These are phyloP conservation scores for Linum lewisii DNA, from an alignment of 345 rosid genomes.

Conservation along the genomic window DNA sequence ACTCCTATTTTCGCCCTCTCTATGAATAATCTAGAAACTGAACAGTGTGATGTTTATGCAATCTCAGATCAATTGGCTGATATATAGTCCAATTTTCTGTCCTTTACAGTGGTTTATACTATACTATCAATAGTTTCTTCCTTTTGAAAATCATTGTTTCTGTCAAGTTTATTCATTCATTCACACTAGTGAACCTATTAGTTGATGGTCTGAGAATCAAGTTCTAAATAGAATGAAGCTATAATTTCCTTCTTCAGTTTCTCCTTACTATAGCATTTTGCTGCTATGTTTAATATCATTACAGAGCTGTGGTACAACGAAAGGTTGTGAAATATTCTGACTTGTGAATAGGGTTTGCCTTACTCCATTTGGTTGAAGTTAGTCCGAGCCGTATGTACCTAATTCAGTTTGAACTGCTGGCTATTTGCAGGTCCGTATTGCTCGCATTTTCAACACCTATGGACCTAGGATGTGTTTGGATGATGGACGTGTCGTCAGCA, in stretches of 20 bases:
- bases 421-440: slow-evolving; percentile 75
- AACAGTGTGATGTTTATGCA: too few species aligned
- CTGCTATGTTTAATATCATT: background rate
- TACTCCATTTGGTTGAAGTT: background rate
- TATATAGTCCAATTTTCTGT: too few species aligned
- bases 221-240: background rate
- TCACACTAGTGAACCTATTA: too few species aligned
- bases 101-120: too few species aligned
- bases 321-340: background rate
- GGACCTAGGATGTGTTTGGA: slow-evolving; percentile 99
- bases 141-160: background rate
- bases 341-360: background rate
- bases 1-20: too few species aligned
- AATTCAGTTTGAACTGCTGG: background rate
- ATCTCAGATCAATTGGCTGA: too few species aligned
- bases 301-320: background rate
- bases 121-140: too few species aligned
- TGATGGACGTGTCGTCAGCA: slow-evolving; percentile 99
- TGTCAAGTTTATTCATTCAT: background rate
- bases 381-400: background rate
- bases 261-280: background rate
- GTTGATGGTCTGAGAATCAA: background rate
- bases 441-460: slow-evolving; percentile 94
- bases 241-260: background rate
- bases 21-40: too few species aligned